Base-by-base conservation (phyloP, 306 rosid genomes). In the Quercus rubra region DNA sequence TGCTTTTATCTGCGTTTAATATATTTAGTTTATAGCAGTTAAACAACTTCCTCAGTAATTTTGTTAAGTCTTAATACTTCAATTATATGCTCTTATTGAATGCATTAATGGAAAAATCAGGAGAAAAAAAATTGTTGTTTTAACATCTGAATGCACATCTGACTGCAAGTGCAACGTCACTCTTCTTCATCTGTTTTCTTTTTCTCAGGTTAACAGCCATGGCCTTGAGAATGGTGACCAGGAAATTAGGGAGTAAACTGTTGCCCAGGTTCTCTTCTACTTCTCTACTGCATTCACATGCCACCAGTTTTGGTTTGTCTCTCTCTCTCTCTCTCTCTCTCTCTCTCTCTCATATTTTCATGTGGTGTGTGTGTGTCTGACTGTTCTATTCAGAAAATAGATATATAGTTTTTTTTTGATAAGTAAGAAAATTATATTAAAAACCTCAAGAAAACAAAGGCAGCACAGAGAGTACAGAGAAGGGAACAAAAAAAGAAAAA, bases 251-350 rank as follows among this genome's bases (percentile, higher is more conserved):
- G 79, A 78, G 82, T 67, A 86, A 83, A 77, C 14, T 87, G 27
- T 83, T 86, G 31, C 95, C 91, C 28, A 21, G 77, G 85, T 83
- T 89, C 77, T 82, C 87, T 88, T 77, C 93, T 70, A 78, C 87
- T 61, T 74, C 89, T 80, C 78, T 79, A 23, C 79, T 88, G 23
- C 96, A 95, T 84, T 95, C 99, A 1, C 99, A 95, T 74, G 97
- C 99, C 83, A 92, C 99, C 59, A 92, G 97, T 87, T 95, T 95
- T 27, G 99, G 99, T 94, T 79, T 2, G 97, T 85, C 77, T 70
- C 1, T 71, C 59, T 52, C 33, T 84, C 15, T 63, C 70, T 61
- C 55, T 19, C 70, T 54, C 70, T 63, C 70, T 61, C 55, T 19
- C 70, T 54, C 70, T 43, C 20, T 46, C 57, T 14, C 56, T 33